phyloP scores from a whole-genome alignment of 164 flowering plant species.

The Umbilicus rupestris region DNA sequence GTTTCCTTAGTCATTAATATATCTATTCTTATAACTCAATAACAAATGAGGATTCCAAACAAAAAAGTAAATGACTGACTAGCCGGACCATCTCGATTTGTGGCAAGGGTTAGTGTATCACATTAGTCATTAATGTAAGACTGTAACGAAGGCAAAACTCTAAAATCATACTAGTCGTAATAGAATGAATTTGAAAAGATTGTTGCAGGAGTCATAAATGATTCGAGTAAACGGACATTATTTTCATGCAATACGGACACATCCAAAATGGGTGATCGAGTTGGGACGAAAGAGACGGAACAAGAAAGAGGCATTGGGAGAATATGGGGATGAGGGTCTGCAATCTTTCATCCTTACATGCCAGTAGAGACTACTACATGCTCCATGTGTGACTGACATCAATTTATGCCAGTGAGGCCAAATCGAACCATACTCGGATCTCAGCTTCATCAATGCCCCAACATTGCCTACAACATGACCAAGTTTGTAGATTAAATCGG shows the following conservation, averaged over 20 bases:
- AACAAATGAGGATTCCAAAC: no score
- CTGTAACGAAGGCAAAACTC: no score
- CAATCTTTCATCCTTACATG: neutral
- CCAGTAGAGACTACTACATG: neutral
- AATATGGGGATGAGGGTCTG: neutral
- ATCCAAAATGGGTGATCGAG: neutral
- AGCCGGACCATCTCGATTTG: no score
- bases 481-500: neutral
- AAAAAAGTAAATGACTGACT: no score
- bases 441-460: neutral
- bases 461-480: neutral
- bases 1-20: neutral
- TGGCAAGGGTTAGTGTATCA: no score
- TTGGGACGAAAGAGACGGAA: neutral
- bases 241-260: no score
- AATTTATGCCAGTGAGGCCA: neutral
- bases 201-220: no score
- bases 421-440: neutral
- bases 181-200: no score
- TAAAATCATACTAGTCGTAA: no score
- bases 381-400: conserved; percentile 1
- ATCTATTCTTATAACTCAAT: no score
- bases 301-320: neutral
- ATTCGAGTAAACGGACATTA: neutral
- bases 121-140: no score